Evolutionary conservation across 1,284 basidiomycete species (phyloP).

Genomic region (Polyporus tsugae): DNA sequence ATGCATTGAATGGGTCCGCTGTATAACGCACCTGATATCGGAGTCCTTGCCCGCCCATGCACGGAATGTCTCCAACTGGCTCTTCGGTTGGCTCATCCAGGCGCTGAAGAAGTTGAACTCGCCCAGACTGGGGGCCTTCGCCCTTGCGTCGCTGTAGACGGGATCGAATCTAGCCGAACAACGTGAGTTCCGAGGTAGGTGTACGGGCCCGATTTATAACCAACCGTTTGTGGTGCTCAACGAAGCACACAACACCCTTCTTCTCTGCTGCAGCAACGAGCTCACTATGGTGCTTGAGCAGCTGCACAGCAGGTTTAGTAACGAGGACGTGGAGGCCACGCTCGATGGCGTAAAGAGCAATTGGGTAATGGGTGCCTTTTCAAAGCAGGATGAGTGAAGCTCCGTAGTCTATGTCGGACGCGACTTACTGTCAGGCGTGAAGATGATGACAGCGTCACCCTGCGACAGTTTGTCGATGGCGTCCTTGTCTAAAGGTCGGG

Average conservation of each 20-base stretch:
- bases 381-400: not conserved
- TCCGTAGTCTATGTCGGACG: constrained; percentile 30
- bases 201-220: constrained; percentile 7
- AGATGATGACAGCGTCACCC: constrained; percentile 89
- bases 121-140: constrained; percentile 78
- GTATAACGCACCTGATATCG: constrained; percentile 73
- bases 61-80: constrained; percentile 92
- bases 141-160: constrained; percentile 90
- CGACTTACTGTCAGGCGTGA: constrained; percentile 83
- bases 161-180: constrained; percentile 77
- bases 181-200: not conserved
- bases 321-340: constrained; percentile 87
- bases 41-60: constrained; percentile 95
- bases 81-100: constrained; percentile 97
- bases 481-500: constrained; percentile 68
- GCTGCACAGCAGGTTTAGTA: constrained; percentile 92
- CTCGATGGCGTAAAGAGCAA: constrained; percentile 87
- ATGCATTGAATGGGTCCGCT: not conserved
- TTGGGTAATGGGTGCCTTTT: constrained; percentile 85
- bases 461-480: constrained; percentile 85
- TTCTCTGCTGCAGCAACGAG: constrained; percentile 80
- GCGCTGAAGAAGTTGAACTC: constrained; percentile 93
- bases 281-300: constrained; percentile 82
- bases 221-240: constrained; percentile 87
- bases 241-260: constrained; percentile 88